Percentiles rank a stretch among this genome's conserved stretches.
phyloP scores from a whole-genome alignment of 1,284 basidiomycete species.

The Trametes hirsuta region DNA sequence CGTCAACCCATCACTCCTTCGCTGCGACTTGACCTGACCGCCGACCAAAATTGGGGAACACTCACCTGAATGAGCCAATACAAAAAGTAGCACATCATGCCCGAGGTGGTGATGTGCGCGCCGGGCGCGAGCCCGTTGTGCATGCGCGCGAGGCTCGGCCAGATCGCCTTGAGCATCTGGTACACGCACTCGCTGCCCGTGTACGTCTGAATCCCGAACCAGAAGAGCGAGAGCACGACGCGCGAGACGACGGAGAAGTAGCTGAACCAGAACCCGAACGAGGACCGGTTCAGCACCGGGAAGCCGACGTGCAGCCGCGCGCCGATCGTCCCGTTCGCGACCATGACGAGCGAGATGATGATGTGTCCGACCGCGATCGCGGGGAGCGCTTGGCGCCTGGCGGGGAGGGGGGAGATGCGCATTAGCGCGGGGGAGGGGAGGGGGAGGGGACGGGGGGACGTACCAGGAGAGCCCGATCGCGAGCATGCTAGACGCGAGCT shows the following conservation, averaged over 20 bases:
- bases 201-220: slow-evolving; percentile 68
- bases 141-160: slow-evolving; percentile 68
- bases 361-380: slow-evolving; percentile 66
- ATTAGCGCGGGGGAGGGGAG: background rate
- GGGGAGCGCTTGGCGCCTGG: slow-evolving; percentile 60
- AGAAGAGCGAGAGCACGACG: slow-evolving; percentile 76
- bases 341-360: slow-evolving; percentile 60
- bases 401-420: background rate
- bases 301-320: slow-evolving; percentile 73
- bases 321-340: slow-evolving; percentile 73
- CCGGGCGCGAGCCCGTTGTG: slow-evolving; percentile 63
- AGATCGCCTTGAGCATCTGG: slow-evolving; percentile 79
- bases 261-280: slow-evolving; percentile 81
- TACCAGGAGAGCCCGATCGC: slow-evolving; percentile 69
- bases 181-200: slow-evolving; percentile 68
- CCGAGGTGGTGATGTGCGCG: slow-evolving; percentile 66
- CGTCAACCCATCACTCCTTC: no score
- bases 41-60: background rate
- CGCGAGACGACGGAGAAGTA: slow-evolving; percentile 79
- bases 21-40: background rate
- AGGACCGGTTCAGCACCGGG: slow-evolving; percentile 74
- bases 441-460: background rate
- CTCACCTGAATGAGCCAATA: slow-evolving; percentile 68
- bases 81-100: slow-evolving; percentile 77
- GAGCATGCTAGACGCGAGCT: slow-evolving; percentile 61